Evolutionary conservation across 2,329 filamentous ascomycete species (phyloP), one percentile per base, ranked within the genome.

Genomic region (Botrytis deweyae): DNA sequence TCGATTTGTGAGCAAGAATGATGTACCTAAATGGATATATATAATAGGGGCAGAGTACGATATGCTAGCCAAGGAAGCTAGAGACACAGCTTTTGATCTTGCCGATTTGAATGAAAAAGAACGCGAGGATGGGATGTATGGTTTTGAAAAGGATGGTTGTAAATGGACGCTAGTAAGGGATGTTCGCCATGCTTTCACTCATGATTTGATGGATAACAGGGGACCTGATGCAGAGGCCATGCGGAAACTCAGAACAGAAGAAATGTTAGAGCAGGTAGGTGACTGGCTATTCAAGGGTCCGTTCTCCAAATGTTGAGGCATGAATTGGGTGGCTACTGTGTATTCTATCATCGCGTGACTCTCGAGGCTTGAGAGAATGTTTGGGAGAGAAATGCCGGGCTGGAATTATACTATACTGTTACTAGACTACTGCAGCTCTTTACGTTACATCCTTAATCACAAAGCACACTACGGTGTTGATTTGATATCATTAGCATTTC

Each of bases 1-100:
- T 10, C 42, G 74, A n/a, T 80, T 75, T 66, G 77, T 76, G 20
- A 49, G 71, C 18, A 73, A 59, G 49, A 76, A 79, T 25, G 72
- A 76, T 68, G 68, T 80, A 16, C 79, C 79, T 14, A 67, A 68
- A 55, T 76, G 74, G 74, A 62, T 77, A 40, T 76, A 74, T 52
- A 71, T 75, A 22, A 70, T 77, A 59, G 76, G 76, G 8, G 73
- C 75, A 14, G 75, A 78, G 40, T 77, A 75, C 42, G 76, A 78
- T 61, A 77, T 77, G 76, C 58, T 77, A 38, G 70, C 58, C 8
- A 71, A 75, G 36, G 77, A 78, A 69, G 76, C 76, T 38, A 72
- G 74, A 42, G 59, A 74, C 25, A 72, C 65, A 5, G 76, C 75
- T 20, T 75, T 71, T 63, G 70, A 75, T 16, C 72, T 78, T 42